Base-by-base conservation (phyloP, 139 green algal species). In the Chlamydomonas asymmetrica region DNA sequence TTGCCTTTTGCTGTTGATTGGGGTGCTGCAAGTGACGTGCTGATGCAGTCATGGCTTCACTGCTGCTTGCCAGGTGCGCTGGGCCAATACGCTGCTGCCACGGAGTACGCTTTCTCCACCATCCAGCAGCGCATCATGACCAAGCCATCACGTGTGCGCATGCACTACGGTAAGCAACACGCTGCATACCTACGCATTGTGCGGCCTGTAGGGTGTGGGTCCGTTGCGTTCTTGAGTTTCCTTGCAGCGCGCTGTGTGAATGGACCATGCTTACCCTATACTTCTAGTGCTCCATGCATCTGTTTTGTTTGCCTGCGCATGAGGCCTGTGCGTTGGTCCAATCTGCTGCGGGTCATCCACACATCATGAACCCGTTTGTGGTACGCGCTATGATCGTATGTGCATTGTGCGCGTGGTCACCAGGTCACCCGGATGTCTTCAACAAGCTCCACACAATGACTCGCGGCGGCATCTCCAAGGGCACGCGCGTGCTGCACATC, bases 371-470 rank as follows among this genome's bases (percentile, higher is more conserved):
- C n/a, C n/a, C n/a, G n/a, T n/a, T n/a, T 29, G 50, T 23, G 25
- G 27, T 60, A 25, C 23, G 50, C 25, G 50, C 50, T 29, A 60
- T 60, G 50, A 29, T 29, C 23, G 27, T 60, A 29, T 29, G 25
- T 2, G 27, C 1, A 25, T 25, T 60, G 50, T 29, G 23, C 27
- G 2, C 1, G 27, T 60, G 50, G 50, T 13, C 5, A n/a, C 29
- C 41, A 43, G 91, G 91, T 40, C 92, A 97, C 76, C 92, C 92
- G 35, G 92, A 97, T 73, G 81, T 95, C 31, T 97, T 93, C 86
- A 91, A 96, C 85, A 93, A 93, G 69, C 71, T 91, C 38, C 96
- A 88, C 67, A 80, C 91, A 27, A 92, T 97, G 84, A 96, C 89
- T 27, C 70, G 70, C 7, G 76, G 76, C 5, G 78, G 78, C 49